These are phyloP conservation scores for Lentinula sp. DNA, from an alignment of 768 basidiomycete genomes.

Conservation along the genomic window DNA sequence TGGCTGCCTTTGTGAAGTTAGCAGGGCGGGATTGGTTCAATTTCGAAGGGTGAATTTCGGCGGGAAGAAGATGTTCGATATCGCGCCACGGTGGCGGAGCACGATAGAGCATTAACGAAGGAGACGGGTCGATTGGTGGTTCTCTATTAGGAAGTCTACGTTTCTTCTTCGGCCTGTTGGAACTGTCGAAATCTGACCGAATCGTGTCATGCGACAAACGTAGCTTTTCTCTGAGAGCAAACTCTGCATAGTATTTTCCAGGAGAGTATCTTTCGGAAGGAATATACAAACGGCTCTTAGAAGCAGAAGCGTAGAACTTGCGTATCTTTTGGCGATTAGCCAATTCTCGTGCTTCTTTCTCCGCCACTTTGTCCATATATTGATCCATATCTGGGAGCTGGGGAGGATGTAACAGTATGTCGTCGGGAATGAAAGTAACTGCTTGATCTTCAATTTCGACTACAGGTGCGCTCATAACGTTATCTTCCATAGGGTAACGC, in stretches of 20 bases:
- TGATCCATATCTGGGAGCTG: background rate
- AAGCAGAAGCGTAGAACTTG: background rate
- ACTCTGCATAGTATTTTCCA: background rate
- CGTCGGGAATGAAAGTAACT: background rate
- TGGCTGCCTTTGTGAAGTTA: background rate
- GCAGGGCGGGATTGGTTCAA: background rate
- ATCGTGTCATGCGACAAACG: background rate
- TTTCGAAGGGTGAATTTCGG: background rate
- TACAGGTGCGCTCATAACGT: background rate
- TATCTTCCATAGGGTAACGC: background rate
- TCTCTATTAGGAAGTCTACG: background rate
- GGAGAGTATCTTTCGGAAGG: background rate
- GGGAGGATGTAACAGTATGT: background rate
- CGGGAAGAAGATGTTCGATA: background rate
- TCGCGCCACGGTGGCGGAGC: background rate
- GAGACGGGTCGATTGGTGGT: background rate
- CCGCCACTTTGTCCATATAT: background rate
- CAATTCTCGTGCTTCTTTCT: background rate
- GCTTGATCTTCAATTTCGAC: background rate
- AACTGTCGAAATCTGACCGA: background rate
- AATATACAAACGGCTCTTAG: background rate
- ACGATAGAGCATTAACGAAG: conserved; percentile 2
- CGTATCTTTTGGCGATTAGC: background rate
- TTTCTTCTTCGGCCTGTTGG: background rate
- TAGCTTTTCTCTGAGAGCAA: background rate